Percentiles rank a stretch among this genome's conserved stretches.
These are phyloP conservation scores for Moricandia moricandioides DNA, from an alignment of 345 rosid genomes.

Conservation along the genomic window DNA sequence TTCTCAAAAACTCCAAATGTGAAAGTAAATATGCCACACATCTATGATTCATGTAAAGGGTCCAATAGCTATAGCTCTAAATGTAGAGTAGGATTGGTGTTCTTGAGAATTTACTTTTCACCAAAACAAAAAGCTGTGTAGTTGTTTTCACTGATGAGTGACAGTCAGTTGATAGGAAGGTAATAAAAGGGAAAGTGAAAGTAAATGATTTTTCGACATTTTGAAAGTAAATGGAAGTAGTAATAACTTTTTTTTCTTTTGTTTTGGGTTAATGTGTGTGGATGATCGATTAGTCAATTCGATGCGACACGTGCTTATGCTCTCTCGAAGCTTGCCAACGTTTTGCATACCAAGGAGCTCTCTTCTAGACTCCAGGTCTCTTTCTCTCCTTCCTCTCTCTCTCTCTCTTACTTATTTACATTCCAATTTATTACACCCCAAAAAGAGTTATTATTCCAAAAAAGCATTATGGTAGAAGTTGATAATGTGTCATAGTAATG, in stretches of 20 bases:
- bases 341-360: constrained; percentile 93
- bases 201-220: constrained; percentile 20
- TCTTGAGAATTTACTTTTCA: constrained; percentile 1
- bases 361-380: constrained; percentile 71
- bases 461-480: constrained; percentile 17
- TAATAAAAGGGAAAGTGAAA: constrained; percentile 1
- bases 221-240: not conserved
- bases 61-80: constrained; percentile 5
- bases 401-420: constrained; percentile 15
- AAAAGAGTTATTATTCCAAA: not conserved
- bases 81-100: constrained; percentile 17
- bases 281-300: constrained; percentile 50
- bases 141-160: constrained; percentile 24
- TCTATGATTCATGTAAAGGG: not conserved
- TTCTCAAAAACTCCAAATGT: not conserved
- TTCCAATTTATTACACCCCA: not conserved
- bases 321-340: constrained; percentile 96
- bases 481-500: not conserved
- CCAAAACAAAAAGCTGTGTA: constrained; percentile 14
- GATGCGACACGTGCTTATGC: constrained; percentile 98
- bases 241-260: not conserved
- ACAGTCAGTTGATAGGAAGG: constrained; percentile 20
- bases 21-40: not conserved
- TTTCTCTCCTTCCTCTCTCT: constrained; percentile 18
- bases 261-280: constrained; percentile 6